Percentiles rank a stretch among this genome's conserved stretches.
Conservation (phyloP, 805 yeast species). For the Sungouiozyma ichnusensis region DNA sequence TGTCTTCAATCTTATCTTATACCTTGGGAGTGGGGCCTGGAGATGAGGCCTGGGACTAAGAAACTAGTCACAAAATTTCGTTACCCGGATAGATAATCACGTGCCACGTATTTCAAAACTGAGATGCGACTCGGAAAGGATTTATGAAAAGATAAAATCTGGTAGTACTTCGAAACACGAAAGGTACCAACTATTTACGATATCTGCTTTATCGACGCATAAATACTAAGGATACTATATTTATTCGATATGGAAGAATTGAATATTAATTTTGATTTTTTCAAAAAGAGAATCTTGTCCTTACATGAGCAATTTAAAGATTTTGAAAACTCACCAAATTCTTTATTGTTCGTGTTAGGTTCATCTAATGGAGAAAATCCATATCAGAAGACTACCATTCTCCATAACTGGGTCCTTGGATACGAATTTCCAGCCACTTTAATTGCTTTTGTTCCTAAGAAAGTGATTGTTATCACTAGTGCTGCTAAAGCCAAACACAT, state of each 20-base stretch:
- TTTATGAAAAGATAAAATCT: no score
- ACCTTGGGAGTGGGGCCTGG: no score
- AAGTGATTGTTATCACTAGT: conserved; percentile 60
- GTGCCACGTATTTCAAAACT: no score
- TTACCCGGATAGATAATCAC: no score
- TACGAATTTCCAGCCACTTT: conserved; percentile 94
- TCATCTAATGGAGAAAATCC: conserved; percentile 83
- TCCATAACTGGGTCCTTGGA: conserved; percentile 87
- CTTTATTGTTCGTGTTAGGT: conserved; percentile 64
- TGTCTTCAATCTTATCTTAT: no score
- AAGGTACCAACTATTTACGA: no score
- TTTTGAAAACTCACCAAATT: conserved; percentile 30
- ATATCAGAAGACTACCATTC: conserved; percentile 73
- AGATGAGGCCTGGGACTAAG: no score
- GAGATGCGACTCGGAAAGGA: no score
- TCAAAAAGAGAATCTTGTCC: conserved; percentile 20
- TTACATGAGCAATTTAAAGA: conserved; percentile 19
- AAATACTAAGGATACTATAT: no score
- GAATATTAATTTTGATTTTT: conserved; percentile 22
- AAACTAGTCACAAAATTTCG: no score
- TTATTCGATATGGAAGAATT: conserved; percentile 21
- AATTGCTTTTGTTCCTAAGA: conserved; percentile 49
- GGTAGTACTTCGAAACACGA: no score
- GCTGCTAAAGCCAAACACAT: conserved; percentile 79
- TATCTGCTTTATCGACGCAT: no score